Conservation (phyloP, 768 basidiomycete species). For the Naganishia antarctica region DNA sequence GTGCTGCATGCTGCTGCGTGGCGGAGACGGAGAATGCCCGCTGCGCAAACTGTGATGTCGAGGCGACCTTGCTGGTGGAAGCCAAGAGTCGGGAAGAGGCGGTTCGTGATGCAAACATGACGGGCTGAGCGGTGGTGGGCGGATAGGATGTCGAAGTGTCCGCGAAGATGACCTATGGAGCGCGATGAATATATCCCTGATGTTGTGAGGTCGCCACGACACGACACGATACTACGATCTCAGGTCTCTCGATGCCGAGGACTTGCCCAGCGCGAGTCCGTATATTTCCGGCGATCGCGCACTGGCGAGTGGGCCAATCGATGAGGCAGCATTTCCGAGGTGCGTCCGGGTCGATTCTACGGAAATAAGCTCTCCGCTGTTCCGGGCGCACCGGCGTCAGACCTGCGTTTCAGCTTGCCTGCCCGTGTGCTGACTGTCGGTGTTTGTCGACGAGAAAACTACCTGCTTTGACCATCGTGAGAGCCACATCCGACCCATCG, state of each 20-base stretch:
- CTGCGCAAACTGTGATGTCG: conserved; percentile 2
- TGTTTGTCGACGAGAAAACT: too few relatives aligned
- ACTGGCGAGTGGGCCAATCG: background rate
- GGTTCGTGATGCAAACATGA: conserved; percentile 17
- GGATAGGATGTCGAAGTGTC: too few relatives aligned
- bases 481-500: conserved; percentile 12
- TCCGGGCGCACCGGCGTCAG: background rate
- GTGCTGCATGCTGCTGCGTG: conserved; percentile 32
- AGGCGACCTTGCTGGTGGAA: conserved; percentile 19
- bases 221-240: too few relatives aligned
- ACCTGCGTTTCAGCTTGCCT: too few relatives aligned
- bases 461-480: conserved; percentile 19
- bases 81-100: conserved; percentile 17
- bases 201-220: too few relatives aligned
- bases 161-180: too few relatives aligned
- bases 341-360: background rate
- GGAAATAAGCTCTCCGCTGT: too few relatives aligned
- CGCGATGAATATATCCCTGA: too few relatives aligned
- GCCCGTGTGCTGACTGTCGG: too few relatives aligned
- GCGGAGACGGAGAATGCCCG: conserved; percentile 32
- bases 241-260: too few relatives aligned
- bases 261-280: background rate
- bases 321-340: background rate
- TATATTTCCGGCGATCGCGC: conserved; percentile 9
- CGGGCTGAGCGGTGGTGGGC: background rate